Evolutionary conservation across 2,329 filamentous ascomycete species (phyloP), one percentile per base, ranked within the genome.

Genomic region (Phoma sp.): DNA sequence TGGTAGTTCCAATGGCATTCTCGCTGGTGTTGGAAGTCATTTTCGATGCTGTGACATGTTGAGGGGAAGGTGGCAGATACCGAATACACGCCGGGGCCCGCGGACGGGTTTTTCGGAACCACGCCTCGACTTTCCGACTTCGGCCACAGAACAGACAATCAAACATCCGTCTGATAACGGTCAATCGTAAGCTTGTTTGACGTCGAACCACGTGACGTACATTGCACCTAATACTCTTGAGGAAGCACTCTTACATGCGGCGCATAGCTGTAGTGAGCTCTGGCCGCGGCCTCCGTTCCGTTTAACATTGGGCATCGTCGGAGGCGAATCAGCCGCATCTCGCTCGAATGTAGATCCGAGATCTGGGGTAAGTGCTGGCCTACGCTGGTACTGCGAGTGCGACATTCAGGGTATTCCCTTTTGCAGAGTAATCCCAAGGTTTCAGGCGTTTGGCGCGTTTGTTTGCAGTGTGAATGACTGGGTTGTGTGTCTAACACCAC

Each of bases 61-160:
- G 14, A 20, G 14, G 17, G 18, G 40, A 9, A 43, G 18, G 18
- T 17, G 5, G 29, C 5, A 43, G 29, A 25, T 23, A 33, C n/a
- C 40, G 28, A 32, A n/a, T 36, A 12, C 7, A n/a, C n/a, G 4
- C 20, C 42, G 42, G 42, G 15, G 7, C 37, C 45, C 45, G 45
- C 45, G 45, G 45, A n/a, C 34, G 45, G 47, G 20, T 1, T 6
- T 46, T 5, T 42, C 46, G 46, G 46, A 48, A 48, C 6, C 29
- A 28, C 6, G 29, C 21, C 20, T 11, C 5, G 23, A 21, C 36
- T 42, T 42, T 42, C 37, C 37, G 30, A 36, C 18, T 36, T 23
- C 37, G 23, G 30, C 20, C n/a, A 17, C 5, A 17, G 11, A 9
- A 25, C 12, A 39, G 11, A 18, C n/a, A n/a, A 11, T 18, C n/a